Percentiles rank a stretch among this genome's conserved stretches.
These are phyloP conservation scores for Saturnispora galanensis DNA, from an alignment of 805 yeast genomes.

Conservation along the genomic window DNA sequence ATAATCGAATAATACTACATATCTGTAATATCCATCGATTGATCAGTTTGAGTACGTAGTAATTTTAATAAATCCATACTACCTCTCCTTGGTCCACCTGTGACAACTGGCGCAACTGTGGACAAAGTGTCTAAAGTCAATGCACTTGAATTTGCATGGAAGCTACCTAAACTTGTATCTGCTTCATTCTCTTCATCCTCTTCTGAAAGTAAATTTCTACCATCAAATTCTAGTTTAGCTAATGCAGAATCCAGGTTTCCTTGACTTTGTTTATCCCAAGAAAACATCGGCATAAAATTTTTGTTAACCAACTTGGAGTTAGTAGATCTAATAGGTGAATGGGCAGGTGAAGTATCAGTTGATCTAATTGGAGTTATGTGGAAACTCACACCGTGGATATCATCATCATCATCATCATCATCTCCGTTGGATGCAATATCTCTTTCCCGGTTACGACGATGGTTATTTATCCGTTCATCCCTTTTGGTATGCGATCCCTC, in stretches of 20 bases:
- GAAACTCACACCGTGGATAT: constrained; percentile 21
- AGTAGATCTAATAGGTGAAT: constrained; percentile 8
- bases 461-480: too few relatives aligned
- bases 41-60: constrained; percentile 1
- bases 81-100: neutral
- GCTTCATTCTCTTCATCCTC: neutral
- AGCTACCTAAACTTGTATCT: neutral
- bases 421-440: constrained; percentile 2
- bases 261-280: constrained; percentile 3
- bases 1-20: neutral
- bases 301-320: constrained; percentile 17
- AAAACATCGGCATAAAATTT: constrained; percentile 17
- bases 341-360: constrained; percentile 18
- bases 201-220: neutral
- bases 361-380: constrained; percentile 24
- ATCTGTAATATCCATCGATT: constrained; percentile 3
- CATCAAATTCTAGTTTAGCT: neutral
- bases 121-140: constrained; percentile 6
- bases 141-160: constrained; percentile 1
- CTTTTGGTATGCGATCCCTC: too few relatives aligned
- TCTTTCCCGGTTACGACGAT: constrained; percentile 1
- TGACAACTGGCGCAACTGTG: constrained; percentile 3
- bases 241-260: neutral
- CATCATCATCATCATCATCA: constrained; percentile 11
- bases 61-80: constrained; percentile 5